These are phyloP conservation scores for Rhizopus arrhizus DNA, from an alignment of 371 early-diverging fungal genomes.

Conservation along the genomic window DNA sequence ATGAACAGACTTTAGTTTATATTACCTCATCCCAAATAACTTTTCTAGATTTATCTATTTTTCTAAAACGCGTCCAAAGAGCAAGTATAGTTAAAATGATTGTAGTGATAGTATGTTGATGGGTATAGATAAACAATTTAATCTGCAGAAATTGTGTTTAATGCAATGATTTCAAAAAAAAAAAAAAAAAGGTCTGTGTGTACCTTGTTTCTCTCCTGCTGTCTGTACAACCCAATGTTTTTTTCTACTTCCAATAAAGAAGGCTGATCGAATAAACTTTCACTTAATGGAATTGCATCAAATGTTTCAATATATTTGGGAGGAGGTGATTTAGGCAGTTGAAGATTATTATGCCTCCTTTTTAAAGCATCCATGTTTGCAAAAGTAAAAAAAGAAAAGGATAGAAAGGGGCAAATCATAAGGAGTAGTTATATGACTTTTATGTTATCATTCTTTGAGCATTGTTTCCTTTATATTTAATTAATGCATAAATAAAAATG, in stretches of 20 bases:
- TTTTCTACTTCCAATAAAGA: slow-evolving; percentile 3
- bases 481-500: slow-evolving; percentile 7
- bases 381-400: slow-evolving; percentile 2
- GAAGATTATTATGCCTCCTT: slow-evolving; percentile 20
- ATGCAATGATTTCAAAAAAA: neutral
- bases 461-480: slow-evolving; percentile 1
- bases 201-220: slow-evolving; percentile 8
- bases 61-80: slow-evolving; percentile 75
- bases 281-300: slow-evolving; percentile 23
- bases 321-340: slow-evolving; percentile 21
- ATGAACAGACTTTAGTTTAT: neutral
- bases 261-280: slow-evolving; percentile 5
- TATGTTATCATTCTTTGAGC: slow-evolving; percentile 4
- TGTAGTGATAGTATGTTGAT: slow-evolving; percentile 12
- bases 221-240: slow-evolving; percentile 2
- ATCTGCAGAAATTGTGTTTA: slow-evolving; percentile 9
- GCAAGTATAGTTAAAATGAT: slow-evolving; percentile 51
- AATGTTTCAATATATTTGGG: slow-evolving; percentile 25
- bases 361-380: slow-evolving; percentile 25
- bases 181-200: neutral
- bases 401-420: neutral
- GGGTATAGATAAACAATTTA: slow-evolving; percentile 2
- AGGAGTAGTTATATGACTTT: neutral
- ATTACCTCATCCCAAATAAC: slow-evolving; percentile 81
- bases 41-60: slow-evolving; percentile 68